Percentiles rank a stretch among this genome's conserved stretches.
These are phyloP conservation scores for Phellopilus nigrolimitatus DNA, from an alignment of 1,284 basidiomycete species.

Conservation along the genomic window DNA sequence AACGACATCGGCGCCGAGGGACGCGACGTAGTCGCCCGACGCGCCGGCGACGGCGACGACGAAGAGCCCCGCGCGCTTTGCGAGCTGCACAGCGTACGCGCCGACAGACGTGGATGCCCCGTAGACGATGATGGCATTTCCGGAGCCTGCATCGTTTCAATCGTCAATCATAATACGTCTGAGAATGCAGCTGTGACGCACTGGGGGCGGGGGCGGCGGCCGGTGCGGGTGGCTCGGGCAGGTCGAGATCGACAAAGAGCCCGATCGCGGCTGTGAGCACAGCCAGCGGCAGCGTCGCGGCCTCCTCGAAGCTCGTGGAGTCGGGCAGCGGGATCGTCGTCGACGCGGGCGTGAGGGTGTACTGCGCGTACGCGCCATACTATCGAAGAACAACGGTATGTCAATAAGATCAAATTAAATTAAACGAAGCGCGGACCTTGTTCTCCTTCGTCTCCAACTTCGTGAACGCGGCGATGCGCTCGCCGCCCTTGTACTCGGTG, in stretches of 20 bases:
- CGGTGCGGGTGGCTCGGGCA: slow-evolving; percentile 15
- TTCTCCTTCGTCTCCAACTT: slow-evolving; percentile 17
- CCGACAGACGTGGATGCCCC: slow-evolving; percentile 30
- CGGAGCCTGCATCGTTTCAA: slow-evolving; percentile 4
- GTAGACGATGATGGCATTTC: slow-evolving; percentile 27
- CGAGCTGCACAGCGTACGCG: too few species aligned
- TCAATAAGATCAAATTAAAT: background rate
- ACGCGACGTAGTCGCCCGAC: slow-evolving; percentile 19
- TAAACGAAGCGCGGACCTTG: slow-evolving; percentile 6
- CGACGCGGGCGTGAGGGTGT: slow-evolving; percentile 12
- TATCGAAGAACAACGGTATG: background rate
- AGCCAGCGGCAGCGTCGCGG: too few species aligned
- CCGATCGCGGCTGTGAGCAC: too few species aligned
- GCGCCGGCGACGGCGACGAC: slow-evolving; percentile 30
- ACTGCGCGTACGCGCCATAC: slow-evolving; percentile 16
- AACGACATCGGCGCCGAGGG: slow-evolving; percentile 27
- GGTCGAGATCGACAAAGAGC: too few species aligned
- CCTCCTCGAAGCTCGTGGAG: too few species aligned
- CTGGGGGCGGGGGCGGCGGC: background rate
- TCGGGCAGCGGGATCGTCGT: slow-evolving; percentile 9
- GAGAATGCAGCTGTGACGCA: background rate
- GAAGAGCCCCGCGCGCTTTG: slow-evolving; percentile 24
- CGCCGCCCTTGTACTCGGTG: slow-evolving; percentile 19
- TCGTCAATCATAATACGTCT: background rate
- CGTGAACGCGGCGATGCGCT: slow-evolving; percentile 27